Percentiles rank a stretch among this genome's conserved stretches.
Conservation (phyloP, 2,329 filamentous ascomycete species). For the Scopulariopsis brevicaulis region DNA sequence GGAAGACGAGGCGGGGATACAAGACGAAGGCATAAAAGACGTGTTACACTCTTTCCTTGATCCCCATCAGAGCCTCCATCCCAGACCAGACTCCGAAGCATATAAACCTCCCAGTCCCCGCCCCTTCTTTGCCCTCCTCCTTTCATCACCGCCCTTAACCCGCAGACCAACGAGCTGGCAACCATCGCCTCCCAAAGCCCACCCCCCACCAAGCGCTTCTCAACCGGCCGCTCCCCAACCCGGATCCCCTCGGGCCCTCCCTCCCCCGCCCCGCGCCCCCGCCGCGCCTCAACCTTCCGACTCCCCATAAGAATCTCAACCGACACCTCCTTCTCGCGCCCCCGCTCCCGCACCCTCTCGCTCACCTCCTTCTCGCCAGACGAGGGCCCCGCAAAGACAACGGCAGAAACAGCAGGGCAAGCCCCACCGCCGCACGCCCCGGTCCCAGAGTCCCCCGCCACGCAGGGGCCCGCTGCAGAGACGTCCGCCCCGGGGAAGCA, state of each 20-base stretch:
- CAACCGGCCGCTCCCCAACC: slow-evolving; percentile 3
- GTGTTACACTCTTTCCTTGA: background rate
- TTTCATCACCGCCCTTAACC: background rate
- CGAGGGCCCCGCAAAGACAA: background rate
- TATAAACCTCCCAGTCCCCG: slow-evolving; percentile 1
- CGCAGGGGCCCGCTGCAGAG: slow-evolving; percentile 20
- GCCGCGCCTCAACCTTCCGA: slow-evolving; percentile 8
- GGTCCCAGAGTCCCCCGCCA: background rate
- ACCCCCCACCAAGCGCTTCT: slow-evolving; percentile 5
- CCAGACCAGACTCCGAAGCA: background rate
- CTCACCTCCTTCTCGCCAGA: slow-evolving; percentile 2
- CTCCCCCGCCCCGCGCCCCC: slow-evolving; percentile 5
- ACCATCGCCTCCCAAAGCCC: slow-evolving; percentile 3
- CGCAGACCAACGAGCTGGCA: background rate
- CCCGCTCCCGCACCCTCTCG: slow-evolving; percentile 3
- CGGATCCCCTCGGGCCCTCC: background rate
- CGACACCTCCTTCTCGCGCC: slow-evolving; percentile 6
- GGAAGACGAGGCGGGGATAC: background rate
- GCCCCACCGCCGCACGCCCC: background rate
- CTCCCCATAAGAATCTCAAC: slow-evolving; percentile 9
- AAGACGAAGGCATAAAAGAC: background rate
- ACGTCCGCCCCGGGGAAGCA: background rate
- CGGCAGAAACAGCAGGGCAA: background rate
- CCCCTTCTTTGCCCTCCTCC: background rate
- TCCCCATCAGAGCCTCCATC: no score